Evolutionary conservation across 768 basidiomycete genomes (phyloP).

Genomic region (Hydnomerulius pinastri): DNA sequence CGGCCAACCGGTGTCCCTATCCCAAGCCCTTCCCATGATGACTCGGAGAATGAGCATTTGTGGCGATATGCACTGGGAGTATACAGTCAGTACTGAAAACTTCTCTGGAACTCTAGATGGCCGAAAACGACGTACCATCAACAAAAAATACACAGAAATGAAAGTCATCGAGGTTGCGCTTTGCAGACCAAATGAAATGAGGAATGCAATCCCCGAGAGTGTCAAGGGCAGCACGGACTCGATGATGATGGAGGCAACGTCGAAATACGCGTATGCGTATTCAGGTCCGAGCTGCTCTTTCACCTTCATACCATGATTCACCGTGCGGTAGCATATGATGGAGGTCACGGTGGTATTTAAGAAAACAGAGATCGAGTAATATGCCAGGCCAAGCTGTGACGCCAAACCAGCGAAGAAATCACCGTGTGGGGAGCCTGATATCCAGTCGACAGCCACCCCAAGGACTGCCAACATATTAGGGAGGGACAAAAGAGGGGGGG

Average conservation of each 20-base stretch:
- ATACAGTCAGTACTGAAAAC: background rate
- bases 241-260: conserved; percentile 14
- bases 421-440: conserved; percentile 16
- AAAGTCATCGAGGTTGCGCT: conserved; percentile 16
- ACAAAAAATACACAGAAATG: conserved; percentile 19
- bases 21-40: conserved; percentile 19
- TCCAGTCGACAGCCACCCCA: conserved; percentile 15
- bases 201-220: conserved; percentile 24
- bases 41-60: conserved; percentile 28
- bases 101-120: background rate
- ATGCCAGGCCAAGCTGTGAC: conserved; percentile 17
- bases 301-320: conserved; percentile 12
- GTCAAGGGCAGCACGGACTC: conserved; percentile 30
- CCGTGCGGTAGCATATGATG: conserved; percentile 20
- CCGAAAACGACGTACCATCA: conserved; percentile 20
- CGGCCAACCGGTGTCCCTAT: conserved; percentile 8
- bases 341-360: conserved; percentile 23
- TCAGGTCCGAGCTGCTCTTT: conserved; percentile 18
- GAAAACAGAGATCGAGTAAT: conserved; percentile 20
- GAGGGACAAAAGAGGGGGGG: background rate
- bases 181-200: conserved; percentile 20
- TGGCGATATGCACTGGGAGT: conserved; percentile 22
- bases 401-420: conserved; percentile 20
- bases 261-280: conserved; percentile 21
- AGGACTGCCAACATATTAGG: conserved; percentile 13